Evolutionary conservation across 257 asterid genomes (phyloP).

Genomic region (Plantago elongata): DNA sequence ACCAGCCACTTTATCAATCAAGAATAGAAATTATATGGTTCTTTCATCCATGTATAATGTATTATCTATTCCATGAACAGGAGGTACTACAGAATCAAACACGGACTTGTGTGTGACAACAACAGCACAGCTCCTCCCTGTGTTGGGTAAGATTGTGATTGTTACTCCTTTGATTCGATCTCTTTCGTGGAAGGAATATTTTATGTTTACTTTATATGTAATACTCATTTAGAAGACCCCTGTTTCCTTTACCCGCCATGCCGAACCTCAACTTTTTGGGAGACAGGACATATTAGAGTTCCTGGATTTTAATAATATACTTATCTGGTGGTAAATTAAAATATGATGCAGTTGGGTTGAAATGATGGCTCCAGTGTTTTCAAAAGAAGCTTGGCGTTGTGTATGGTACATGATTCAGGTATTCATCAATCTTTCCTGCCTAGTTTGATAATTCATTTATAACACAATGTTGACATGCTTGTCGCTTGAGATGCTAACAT

Average conservation of each 20-base stretch:
- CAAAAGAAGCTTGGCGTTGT: slow-evolving; percentile 90
- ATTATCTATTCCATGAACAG: slow-evolving; percentile 27
- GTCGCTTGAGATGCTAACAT: no score
- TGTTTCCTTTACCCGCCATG: no score
- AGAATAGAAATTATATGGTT: not conserved
- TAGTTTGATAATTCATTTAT: not conserved
- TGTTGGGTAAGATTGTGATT: slow-evolving; percentile 55
- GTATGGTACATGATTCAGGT: slow-evolving; percentile 92
- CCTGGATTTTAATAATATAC: not conserved
- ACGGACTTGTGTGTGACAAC: slow-evolving; percentile 48
- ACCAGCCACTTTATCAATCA: not conserved
- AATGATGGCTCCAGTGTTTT: slow-evolving; percentile 98
- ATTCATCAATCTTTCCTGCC: not conserved
- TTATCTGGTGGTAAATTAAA: not conserved
- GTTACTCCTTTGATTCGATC: not conserved
- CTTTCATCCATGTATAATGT: not conserved
- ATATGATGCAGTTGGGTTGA: slow-evolving; percentile 76
- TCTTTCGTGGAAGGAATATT: no score
- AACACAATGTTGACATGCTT: not conserved
- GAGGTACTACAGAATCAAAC: slow-evolving; percentile 52
- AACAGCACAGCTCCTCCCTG: slow-evolving; percentile 83
- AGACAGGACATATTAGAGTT: no score
- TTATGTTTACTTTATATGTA: no score
- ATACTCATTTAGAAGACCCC: no score
- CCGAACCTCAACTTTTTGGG: no score